Evolutionary conservation across 371 early-diverging fungal genomes (phyloP).

Genomic region (Mortierella sp.): DNA sequence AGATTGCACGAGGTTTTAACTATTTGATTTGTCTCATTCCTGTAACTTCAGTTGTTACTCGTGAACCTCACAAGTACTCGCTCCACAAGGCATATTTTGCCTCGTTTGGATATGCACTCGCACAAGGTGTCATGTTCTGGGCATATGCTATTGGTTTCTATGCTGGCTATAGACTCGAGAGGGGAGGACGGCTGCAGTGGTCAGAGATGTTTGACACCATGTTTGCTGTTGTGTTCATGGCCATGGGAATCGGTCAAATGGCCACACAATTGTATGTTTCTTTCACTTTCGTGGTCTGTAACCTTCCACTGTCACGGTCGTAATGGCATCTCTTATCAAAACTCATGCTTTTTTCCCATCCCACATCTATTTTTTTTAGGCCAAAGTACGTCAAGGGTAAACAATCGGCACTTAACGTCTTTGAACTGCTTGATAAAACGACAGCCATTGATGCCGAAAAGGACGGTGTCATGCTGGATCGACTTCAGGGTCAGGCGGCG

Average conservation of each 20-base stretch:
- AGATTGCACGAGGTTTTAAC: neutral
- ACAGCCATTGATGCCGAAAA: slow-evolving; percentile 78
- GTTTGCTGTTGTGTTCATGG: slow-evolving; percentile 77
- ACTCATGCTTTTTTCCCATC: neutral
- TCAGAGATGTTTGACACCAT: slow-evolving; percentile 68
- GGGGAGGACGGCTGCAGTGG: slow-evolving; percentile 50
- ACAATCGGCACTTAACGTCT: slow-evolving; percentile 77
- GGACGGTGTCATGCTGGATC: slow-evolving; percentile 64
- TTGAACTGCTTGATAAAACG: slow-evolving; percentile 79
- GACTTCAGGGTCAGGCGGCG: slow-evolving; percentile 61
- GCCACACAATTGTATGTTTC: slow-evolving; percentile 20
- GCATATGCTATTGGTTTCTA: slow-evolving; percentile 70
- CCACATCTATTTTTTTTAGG: slow-evolving; percentile 54
- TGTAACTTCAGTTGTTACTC: slow-evolving; percentile 9
- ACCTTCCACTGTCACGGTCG: too few relatives aligned
- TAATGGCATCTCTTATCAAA: too few relatives aligned
- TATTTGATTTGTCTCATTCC: neutral
- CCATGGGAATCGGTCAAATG: slow-evolving; percentile 69
- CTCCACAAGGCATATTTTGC: slow-evolving; percentile 65
- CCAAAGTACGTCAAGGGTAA: slow-evolving; percentile 79
- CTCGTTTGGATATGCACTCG: slow-evolving; percentile 71
- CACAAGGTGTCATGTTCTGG: slow-evolving; percentile 71
- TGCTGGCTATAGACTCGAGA: slow-evolving; percentile 62
- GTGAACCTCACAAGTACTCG: slow-evolving; percentile 71
- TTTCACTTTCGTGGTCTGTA: neutral